Evolutionary conservation across 345 rosid genomes (phyloP).

Genomic region (Excoecaria cochinchinensis): DNA sequence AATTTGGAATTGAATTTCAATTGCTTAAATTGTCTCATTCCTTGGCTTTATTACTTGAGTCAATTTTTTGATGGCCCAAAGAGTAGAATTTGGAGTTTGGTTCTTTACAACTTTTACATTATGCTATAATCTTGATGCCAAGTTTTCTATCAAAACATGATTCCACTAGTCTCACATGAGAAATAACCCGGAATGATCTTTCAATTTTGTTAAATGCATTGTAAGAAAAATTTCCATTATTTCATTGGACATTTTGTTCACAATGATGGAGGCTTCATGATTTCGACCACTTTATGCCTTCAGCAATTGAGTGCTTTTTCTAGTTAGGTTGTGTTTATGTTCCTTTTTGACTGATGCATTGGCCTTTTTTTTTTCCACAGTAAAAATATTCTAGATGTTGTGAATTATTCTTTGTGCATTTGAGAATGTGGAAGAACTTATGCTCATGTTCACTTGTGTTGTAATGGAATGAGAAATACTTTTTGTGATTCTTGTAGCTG

Average conservation of each 20-base stretch:
- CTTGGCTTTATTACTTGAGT: no score
- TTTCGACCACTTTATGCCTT: background rate
- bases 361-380: background rate
- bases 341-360: background rate
- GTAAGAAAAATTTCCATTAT: background rate
- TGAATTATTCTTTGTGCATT: background rate
- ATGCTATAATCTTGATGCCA: no score
- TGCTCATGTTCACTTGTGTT: background rate
- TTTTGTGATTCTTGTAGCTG: constrained; percentile 43
- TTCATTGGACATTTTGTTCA: background rate
- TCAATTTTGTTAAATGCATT: background rate
- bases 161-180: background rate
- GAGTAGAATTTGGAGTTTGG: no score
- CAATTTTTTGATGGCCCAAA: no score
- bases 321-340: background rate
- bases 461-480: background rate
- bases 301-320: background rate
- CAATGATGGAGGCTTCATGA: background rate
- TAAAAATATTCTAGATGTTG: background rate
- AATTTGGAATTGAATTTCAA: no score
- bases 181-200: background rate
- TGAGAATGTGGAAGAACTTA: background rate
- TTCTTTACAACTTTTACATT: no score
- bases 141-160: no score
- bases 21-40: no score